Conservation (phyloP, 1,139 yeast genomes). For the Ogataea hybrid region DNA sequence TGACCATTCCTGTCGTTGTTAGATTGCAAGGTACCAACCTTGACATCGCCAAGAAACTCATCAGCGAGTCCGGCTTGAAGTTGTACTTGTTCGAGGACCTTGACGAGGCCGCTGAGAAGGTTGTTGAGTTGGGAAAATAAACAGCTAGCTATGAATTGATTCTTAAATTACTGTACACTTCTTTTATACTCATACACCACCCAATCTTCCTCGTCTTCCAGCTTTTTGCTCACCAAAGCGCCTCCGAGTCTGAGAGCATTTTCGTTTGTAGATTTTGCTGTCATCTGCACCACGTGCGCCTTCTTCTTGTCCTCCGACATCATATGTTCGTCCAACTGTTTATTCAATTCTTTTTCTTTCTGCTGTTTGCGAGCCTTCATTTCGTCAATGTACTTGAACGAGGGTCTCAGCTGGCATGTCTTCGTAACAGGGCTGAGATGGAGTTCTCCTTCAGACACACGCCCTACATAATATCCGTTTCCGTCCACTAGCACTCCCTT, state of each 20-base stretch:
- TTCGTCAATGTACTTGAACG: constrained; percentile 70
- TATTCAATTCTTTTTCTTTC: constrained; percentile 36
- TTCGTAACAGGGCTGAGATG: constrained; percentile 66
- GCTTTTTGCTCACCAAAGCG: constrained; percentile 69
- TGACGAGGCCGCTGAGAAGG: constrained; percentile 97
- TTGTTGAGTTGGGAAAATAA: constrained; percentile 56
- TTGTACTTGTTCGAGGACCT: constrained; percentile 89
- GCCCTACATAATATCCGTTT: constrained; percentile 59
- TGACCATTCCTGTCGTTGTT: constrained; percentile 92
- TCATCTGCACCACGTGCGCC: constrained; percentile 68
- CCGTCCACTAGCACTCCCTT: constrained; percentile 64
- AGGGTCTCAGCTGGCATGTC: constrained; percentile 78
- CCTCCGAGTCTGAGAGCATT: constrained; percentile 70
- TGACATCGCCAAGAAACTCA: constrained; percentile 84
- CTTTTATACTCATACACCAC: constrained; percentile 17
- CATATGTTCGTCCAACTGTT: constrained; percentile 16
- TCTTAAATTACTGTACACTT: constrained; percentile 6
- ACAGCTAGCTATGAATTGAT: constrained; percentile 2
- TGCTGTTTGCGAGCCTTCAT: constrained; percentile 37
- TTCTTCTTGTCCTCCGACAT: constrained; percentile 28
- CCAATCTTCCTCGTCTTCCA: constrained; percentile 66
- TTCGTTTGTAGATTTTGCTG: constrained; percentile 65
- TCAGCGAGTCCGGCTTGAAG: constrained; percentile 87
- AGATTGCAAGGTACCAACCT: constrained; percentile 98
- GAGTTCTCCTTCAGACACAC: constrained; percentile 49